Evolutionary conservation across 768 basidiomycete genomes (phyloP).

Genomic region (Naematelia aurantialba): DNA sequence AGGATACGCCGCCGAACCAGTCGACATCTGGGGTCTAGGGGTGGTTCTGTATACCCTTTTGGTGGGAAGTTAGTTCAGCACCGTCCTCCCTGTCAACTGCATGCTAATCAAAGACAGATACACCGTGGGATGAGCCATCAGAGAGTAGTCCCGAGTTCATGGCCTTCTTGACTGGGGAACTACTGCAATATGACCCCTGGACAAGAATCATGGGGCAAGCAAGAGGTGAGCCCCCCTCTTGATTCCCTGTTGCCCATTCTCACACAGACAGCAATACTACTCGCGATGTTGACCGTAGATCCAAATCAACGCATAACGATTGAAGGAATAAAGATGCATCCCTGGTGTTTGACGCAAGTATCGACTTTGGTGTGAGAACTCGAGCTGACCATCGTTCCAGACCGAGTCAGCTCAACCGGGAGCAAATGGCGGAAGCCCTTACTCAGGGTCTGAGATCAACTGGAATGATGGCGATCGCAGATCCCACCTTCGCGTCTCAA

Average conservation of each 20-base stretch:
- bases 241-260: neutral
- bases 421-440: conserved; percentile 65
- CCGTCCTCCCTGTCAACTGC: neutral
- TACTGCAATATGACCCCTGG: conserved; percentile 78
- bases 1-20: conserved; percentile 82
- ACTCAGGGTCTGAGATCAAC: conserved; percentile 63
- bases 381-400: conserved; percentile 50
- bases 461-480: conserved; percentile 72
- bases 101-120: conserved; percentile 59
- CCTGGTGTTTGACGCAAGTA: conserved; percentile 69
- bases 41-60: conserved; percentile 89
- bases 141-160: conserved; percentile 68
- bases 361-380: neutral
- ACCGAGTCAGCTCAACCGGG: conserved; percentile 62
- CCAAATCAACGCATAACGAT: conserved; percentile 67
- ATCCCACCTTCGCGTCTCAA: conserved; percentile 52
- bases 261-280: conserved; percentile 62
- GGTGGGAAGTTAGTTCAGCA: conserved; percentile 66
- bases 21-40: conserved; percentile 94
- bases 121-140: conserved; percentile 96
- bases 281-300: conserved; percentile 68
- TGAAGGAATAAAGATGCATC: conserved; percentile 58
- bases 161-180: conserved; percentile 68
- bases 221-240: conserved; percentile 58
- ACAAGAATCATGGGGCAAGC: conserved; percentile 59